A percentile compares a stretch with the other conserved stretches of the same genome.
These are phyloP conservation scores for Bidens hawaiensis DNA, from an alignment of 140 eudicot species.

Conservation along the genomic window DNA sequence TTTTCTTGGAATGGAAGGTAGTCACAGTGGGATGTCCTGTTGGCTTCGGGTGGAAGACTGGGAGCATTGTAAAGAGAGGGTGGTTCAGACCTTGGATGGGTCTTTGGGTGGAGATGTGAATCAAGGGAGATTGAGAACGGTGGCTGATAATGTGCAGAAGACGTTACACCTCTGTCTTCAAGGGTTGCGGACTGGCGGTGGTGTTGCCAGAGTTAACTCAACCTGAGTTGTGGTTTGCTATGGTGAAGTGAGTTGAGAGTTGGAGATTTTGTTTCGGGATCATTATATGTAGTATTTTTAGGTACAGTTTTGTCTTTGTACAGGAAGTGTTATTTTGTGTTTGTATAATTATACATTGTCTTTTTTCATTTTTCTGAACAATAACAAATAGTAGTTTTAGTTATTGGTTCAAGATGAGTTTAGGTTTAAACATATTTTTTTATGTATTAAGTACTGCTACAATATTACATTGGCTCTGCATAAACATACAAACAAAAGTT, in stretches of 20 bases:
- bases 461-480: background rate
- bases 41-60: slow-evolving; percentile 82
- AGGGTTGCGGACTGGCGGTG: slow-evolving; percentile 50
- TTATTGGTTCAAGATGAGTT: background rate
- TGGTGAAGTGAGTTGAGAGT: slow-evolving; percentile 9
- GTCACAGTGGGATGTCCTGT: slow-evolving; percentile 96
- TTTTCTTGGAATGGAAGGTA: slow-evolving; percentile 94
- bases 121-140: slow-evolving; percentile 74
- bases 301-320: slow-evolving; percentile 26
- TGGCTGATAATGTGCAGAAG: slow-evolving; percentile 85
- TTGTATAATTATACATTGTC: slow-evolving; percentile 25
- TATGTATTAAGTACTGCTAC: no score
- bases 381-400: slow-evolving; percentile 20
- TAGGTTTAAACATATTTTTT: background rate
- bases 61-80: slow-evolving; percentile 87
- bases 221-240: slow-evolving; percentile 22
- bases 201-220: slow-evolving; percentile 6
- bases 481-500: background rate
- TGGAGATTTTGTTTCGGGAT: slow-evolving; percentile 13
- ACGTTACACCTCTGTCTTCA: slow-evolving; percentile 70
- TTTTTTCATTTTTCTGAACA: slow-evolving; percentile 9
- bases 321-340: slow-evolving; percentile 7
- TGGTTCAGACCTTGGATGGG: slow-evolving; percentile 69
- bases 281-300: slow-evolving; percentile 4
- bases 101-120: slow-evolving; percentile 48